These are phyloP conservation scores for Lineolata rhizophorae DNA, from an alignment of 495 filamentous ascomycete species.

Conservation along the genomic window DNA sequence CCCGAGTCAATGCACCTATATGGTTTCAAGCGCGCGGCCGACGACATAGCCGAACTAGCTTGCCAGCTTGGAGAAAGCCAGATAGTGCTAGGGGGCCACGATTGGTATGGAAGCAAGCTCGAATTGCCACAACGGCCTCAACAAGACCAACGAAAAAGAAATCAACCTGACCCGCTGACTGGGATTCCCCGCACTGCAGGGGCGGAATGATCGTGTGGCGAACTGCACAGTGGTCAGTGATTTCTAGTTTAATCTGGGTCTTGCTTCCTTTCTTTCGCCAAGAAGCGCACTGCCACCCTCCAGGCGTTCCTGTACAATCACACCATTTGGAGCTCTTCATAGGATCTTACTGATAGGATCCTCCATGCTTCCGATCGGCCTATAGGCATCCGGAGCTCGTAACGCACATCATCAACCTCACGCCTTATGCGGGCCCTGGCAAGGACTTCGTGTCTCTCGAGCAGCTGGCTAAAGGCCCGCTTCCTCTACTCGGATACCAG, in stretches of 20 bases:
- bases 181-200: no score
- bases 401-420: conserved; percentile 49
- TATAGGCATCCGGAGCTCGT: conserved; percentile 52
- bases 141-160: no score
- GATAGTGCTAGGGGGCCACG: conserved; percentile 64
- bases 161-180: no score
- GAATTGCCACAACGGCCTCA: no score
- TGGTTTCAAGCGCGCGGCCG: conserved; percentile 42
- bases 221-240: no score
- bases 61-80: conserved; percentile 29
- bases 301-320: no score
- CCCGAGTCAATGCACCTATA: conserved; percentile 31
- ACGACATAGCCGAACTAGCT: conserved; percentile 46
- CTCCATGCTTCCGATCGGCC: conserved; percentile 28
- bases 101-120: no score
- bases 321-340: conserved; percentile 1
- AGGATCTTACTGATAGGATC: background rate
- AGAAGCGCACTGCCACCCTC: no score
- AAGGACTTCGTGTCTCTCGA: conserved; percentile 27
- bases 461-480: conserved; percentile 25
- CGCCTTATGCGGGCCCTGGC: conserved; percentile 38
- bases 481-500: conserved; percentile 71
- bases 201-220: no score
- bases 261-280: no score
- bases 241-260: no score